phyloP scores from a whole-genome alignment of 495 filamentous ascomycete genomes.

The Penicillium goetzii region DNA sequence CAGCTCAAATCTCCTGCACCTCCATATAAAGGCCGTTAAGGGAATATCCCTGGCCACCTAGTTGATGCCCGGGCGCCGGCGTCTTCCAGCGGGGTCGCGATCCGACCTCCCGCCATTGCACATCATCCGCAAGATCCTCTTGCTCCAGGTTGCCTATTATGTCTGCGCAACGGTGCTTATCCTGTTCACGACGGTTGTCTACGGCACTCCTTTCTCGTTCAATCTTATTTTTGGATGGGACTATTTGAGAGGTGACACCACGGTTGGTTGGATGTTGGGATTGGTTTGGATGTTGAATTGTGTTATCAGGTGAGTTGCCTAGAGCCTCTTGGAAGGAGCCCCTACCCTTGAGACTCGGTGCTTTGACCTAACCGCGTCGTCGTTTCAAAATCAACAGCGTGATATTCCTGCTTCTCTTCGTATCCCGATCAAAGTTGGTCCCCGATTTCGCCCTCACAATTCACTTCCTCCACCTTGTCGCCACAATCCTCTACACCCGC shows the following conservation, averaged over 20 bases:
- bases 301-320: slow-evolving; percentile 67
- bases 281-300: slow-evolving; percentile 84
- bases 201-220: slow-evolving; percentile 69
- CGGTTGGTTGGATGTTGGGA: slow-evolving; percentile 87
- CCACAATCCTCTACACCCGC: slow-evolving; percentile 74
- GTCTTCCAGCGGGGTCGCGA: slow-evolving; percentile 77
- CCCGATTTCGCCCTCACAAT: slow-evolving; percentile 92
- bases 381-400: slow-evolving; percentile 44
- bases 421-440: slow-evolving; percentile 86
- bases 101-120: slow-evolving; percentile 81
- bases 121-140: slow-evolving; percentile 82
- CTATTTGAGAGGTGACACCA: slow-evolving; percentile 84
- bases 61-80: slow-evolving; percentile 75
- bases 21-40: slow-evolving; percentile 13
- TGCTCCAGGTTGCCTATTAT: slow-evolving; percentile 89
- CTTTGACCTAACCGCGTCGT: slow-evolving; percentile 5
- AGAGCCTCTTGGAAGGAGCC: not conserved
- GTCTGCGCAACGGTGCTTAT: slow-evolving; percentile 71
- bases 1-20: slow-evolving; percentile 14
- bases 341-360: not conserved
- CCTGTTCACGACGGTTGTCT: slow-evolving; percentile 84
- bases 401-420: slow-evolving; percentile 75
- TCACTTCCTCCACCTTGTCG: slow-evolving; percentile 82
- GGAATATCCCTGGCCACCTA: slow-evolving; percentile 19
- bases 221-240: slow-evolving; percentile 81